Base-by-base conservation (phyloP, 2,329 filamentous ascomycete species). In the Aspergillus transmontanensis region DNA sequence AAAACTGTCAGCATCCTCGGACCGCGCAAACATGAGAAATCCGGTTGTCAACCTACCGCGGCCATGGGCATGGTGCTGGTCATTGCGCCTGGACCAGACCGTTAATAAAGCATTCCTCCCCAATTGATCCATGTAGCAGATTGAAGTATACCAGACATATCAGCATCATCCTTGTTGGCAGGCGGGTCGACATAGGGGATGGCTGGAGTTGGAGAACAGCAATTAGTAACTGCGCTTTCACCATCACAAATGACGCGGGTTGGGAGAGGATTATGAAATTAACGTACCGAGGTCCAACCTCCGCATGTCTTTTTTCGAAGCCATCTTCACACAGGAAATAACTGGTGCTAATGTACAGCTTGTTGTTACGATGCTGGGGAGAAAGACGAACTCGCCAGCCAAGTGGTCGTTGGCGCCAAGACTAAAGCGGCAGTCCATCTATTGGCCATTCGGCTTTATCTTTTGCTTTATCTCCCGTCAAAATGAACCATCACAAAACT, bases 41-140 rank as follows among this genome's bases (percentile, higher is more conserved):
- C 41, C 14, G 21, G 48, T 26, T 14, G 59, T 57, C 45, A 65
- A 83, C 83, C 78, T 81, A 89, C 87, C 67, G 94, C 94, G 63
- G 92, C 93, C 94, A 97, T 97, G 63, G 94, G 94, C 75, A 98
- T 84, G 41, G 94, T 96, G 74, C 90, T 94, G 59, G 85, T 83
- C 81, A 89, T 84, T 56, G 86, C 87, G 71, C 84, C 85, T 86
- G 46, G 60, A 39, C 30, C 14, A 64, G 51, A 63, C 16, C 34
- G 58, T 76, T 62, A 76, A 67, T 57, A 43, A 61, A 23, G 30
- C 9, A 36, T 21, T 34, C 36, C 10, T 57, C 26, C 19, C 4
- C 32, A 50, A 50, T 53, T 16, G 32, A 3, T 23, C 51, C 19
- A 16, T 30, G 14, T 11, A 58, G 53, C 11, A 46, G 28, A 54